Evolutionary conservation across 202 grass and related monocot species (phyloP), one percentile per base, ranked within the genome.

Genomic region (Tripidium arundinaceum): DNA sequence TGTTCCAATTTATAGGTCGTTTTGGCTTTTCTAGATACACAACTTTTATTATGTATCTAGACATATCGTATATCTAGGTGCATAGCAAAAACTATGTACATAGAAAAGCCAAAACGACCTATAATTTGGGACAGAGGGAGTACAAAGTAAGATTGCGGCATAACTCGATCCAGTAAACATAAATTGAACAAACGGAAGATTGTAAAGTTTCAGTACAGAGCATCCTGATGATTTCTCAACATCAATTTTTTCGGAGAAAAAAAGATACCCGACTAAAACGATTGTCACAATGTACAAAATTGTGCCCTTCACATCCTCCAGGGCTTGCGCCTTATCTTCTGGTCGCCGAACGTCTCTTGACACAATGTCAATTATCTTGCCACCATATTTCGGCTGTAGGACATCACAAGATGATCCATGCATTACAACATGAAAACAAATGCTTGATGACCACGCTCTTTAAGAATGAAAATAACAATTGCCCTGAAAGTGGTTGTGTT

Each of bases 351-450:
- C 37, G 77, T 93, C 96, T 88, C 88, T 90, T 65, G 96, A 95
- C 62, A 99, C 96, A 11, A 99, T 95, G 70, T 99, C 96, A 70
- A 99, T 93, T 84, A 99, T 99, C 55, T 85, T 90, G 60, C 96
- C 96, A 29, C 96, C 96, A 72, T 90, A 95, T 88, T 95, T 99
- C 2, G 96, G 96, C 96, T 99, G 92, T 41, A 84, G 78, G 50
- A 76, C 13, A 70, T 72, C 62, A 89, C 21, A 75, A 89, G 70
- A 77, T 70, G 26, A 70, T 72, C 75, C 86, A 84, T 62, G 65
- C 73, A 47, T 61, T 43, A 76, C 25, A 62, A 72, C 36, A 75
- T 58, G 34, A 69, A 82, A 79, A 31, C 19, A 85, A 49, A 26
- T 50, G 41, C 5, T 55, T 39, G 21, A 34, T 27, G 65, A 7